Conservation (phyloP, 2,329 filamentous ascomycete genomes). For the Malbranchea cinnamomea region DNA sequence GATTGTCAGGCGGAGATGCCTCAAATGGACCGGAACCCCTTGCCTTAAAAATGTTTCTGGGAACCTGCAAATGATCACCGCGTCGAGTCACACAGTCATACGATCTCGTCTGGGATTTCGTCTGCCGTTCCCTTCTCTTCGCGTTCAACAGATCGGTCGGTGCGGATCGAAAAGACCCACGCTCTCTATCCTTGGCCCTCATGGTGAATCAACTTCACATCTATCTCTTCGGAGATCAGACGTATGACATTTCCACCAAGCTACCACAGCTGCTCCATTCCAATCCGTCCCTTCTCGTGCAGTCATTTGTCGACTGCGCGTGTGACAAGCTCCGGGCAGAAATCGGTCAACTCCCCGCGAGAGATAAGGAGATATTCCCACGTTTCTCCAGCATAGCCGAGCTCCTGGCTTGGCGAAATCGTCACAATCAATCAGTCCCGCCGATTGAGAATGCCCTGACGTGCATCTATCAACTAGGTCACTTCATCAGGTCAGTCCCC, state of each 20-base stretch:
- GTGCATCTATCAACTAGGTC: not conserved
- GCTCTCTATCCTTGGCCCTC: not conserved
- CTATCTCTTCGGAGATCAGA: constrained; percentile 13
- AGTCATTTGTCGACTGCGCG: too few relatives aligned
- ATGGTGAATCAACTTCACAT: constrained; percentile 8
- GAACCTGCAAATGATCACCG: too few relatives aligned
- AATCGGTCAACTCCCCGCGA: too few relatives aligned
- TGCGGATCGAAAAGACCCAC: too few relatives aligned
- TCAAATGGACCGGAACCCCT: too few relatives aligned
- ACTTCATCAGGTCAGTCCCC: not conserved
- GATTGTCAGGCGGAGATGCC: too few relatives aligned
- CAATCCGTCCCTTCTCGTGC: not conserved
- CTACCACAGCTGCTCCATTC: constrained; percentile 2
- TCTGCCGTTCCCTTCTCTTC: too few relatives aligned
- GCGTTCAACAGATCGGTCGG: too few relatives aligned
- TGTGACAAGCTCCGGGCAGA: too few relatives aligned
- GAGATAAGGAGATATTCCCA: constrained; percentile 1
- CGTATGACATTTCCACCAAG: constrained; percentile 7
- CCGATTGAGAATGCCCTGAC: constrained; percentile 1
- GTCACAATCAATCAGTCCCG: not conserved
- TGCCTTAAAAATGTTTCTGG: too few relatives aligned
- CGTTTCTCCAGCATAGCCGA: constrained; percentile 3
- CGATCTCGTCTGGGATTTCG: too few relatives aligned
- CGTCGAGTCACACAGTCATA: too few relatives aligned
- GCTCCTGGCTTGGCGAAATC: constrained; percentile 2